Base-by-base conservation (phyloP, 352 stramenopile species). In the Phytophthora ohioensis region DNA sequence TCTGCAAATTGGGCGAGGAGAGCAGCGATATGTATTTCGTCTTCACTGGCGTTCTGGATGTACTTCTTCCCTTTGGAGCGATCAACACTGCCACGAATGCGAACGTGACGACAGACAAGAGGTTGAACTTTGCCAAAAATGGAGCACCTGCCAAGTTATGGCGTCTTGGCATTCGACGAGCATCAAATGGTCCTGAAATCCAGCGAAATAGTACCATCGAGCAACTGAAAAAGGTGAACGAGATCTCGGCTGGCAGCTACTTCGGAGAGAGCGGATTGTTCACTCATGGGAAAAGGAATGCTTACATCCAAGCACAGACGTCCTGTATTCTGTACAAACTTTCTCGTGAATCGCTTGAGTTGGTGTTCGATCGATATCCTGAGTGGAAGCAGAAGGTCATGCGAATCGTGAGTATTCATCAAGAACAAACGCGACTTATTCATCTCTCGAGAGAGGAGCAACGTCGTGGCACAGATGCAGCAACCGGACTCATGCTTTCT, bases 1-100 rank as follows among this genome's bases (percentile, higher is more conserved):
- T 93, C 8, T 92, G 76, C 55, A 79, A 71, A 39, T 81, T 79
- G n/a, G 79, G 78, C 3, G 84, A 93, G 47, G 58, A 82, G 57
- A 80, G 84, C 0, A 84, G 75, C 30, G 82, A 92, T 43, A 93
- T 93, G 84, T 91, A 76, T 52, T 92, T 93, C 47, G 77, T 93
- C 5, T 92, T 91, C 48, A 82, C 82, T 1, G 84, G 86, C 4
- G 57, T 83, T 1, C 48, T 92, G 3, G 73, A 83, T 10, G 73
- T 79, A 1, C 52, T 91, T 12, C 11, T 89, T 4, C 77, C 64
- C 0, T 46, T 70, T 0, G 71, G 84, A n/a, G 65, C 39, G 15
- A 35, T 56, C 3, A 64, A 67, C 27, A 21, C 43, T 3, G 42
- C 45, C 21, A 45, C 47, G 3, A 51, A 49, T 4, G 38, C 2